phyloP scores from a whole-genome alignment of 805 yeast species.

The Sugiyamaella qingdaonensis region DNA sequence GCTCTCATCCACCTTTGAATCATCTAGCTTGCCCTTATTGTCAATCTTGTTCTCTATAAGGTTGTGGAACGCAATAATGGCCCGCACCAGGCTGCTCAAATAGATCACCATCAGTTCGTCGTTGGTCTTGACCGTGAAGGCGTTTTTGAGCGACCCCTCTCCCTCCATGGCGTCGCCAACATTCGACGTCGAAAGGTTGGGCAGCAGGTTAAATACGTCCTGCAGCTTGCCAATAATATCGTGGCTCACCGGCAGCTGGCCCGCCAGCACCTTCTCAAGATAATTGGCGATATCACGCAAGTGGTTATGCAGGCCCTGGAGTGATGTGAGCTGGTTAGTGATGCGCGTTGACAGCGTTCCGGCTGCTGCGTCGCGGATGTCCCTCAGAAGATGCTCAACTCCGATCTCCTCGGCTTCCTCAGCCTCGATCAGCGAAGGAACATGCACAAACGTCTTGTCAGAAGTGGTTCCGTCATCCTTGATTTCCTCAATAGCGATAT shows the following conservation, averaged over 20 bases:
- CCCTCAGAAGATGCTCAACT: slow-evolving; percentile 92
- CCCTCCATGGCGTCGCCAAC: slow-evolving; percentile 18
- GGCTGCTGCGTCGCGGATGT: slow-evolving; percentile 93
- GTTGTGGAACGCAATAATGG: slow-evolving; percentile 95
- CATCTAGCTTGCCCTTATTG: slow-evolving; percentile 45
- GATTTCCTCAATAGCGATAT: slow-evolving; percentile 88
- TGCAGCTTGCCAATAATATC: slow-evolving; percentile 87
- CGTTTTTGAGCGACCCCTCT: slow-evolving; percentile 50
- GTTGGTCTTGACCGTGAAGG: slow-evolving; percentile 88
- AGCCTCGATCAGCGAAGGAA: slow-evolving; percentile 89
- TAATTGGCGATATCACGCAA: slow-evolving; percentile 73
- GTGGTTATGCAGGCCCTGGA: slow-evolving; percentile 79
- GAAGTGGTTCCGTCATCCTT: slow-evolving; percentile 94
- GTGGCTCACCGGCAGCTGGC: slow-evolving; percentile 82
- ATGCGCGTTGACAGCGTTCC: slow-evolving; percentile 84
- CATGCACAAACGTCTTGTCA: slow-evolving; percentile 87
- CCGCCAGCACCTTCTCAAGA: slow-evolving; percentile 65
- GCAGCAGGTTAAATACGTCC: slow-evolving; percentile 89
- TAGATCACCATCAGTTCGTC: slow-evolving; percentile 95
- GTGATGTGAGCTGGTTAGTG: slow-evolving; percentile 83
- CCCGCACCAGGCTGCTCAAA: slow-evolving; percentile 81
- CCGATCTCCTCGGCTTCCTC: slow-evolving; percentile 99
- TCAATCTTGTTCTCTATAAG: slow-evolving; percentile 93
- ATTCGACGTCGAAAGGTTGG: slow-evolving; percentile 49
- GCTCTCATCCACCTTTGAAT: background rate